Percentiles rank a stretch among this genome's conserved stretches.
These are phyloP conservation scores for Halteria grandinella DNA, from an alignment of 73 alveolate genomes.

Conservation along the genomic window DNA sequence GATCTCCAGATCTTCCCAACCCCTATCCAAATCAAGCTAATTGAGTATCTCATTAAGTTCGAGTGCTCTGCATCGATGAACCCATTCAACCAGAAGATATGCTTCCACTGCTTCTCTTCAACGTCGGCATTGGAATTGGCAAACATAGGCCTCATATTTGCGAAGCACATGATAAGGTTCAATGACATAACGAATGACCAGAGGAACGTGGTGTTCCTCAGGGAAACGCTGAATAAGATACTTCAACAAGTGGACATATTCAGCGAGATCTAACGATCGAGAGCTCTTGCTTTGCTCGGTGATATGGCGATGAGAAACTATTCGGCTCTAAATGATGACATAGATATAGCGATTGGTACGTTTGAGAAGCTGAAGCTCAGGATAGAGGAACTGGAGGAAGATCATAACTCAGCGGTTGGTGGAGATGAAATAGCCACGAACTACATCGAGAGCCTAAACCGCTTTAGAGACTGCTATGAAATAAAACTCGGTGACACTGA, in stretches of 20 bases:
- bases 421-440: constrained; percentile 4
- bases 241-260: not conserved
- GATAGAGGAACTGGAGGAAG: constrained; percentile 10
- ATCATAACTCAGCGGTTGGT: not conserved
- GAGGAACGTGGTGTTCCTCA: constrained; percentile 2
- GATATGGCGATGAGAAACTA: constrained; percentile 36
- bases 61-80: constrained; percentile 39
- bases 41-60: constrained; percentile 29
- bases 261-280: constrained; percentile 13
- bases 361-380: constrained; percentile 13
- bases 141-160: constrained; percentile 5
- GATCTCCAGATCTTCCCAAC: no score
- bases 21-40: not conserved
- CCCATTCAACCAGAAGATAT: constrained; percentile 21
- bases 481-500: constrained; percentile 1
- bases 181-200: constrained; percentile 24
- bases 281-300: not conserved
- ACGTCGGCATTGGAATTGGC: not conserved
- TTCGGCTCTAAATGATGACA: constrained; percentile 26
- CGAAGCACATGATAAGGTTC: constrained; percentile 32
- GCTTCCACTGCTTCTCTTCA: constrained; percentile 27
- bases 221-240: constrained; percentile 4
- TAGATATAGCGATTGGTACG: constrained; percentile 20
- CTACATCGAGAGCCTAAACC: constrained; percentile 25
- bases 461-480: constrained; percentile 45